A percentile compares a stretch with the other conserved stretches of the same genome.
Evolutionary conservation across 2,329 filamentous ascomycete species (phyloP).

Genomic region (Septoria linicola): DNA sequence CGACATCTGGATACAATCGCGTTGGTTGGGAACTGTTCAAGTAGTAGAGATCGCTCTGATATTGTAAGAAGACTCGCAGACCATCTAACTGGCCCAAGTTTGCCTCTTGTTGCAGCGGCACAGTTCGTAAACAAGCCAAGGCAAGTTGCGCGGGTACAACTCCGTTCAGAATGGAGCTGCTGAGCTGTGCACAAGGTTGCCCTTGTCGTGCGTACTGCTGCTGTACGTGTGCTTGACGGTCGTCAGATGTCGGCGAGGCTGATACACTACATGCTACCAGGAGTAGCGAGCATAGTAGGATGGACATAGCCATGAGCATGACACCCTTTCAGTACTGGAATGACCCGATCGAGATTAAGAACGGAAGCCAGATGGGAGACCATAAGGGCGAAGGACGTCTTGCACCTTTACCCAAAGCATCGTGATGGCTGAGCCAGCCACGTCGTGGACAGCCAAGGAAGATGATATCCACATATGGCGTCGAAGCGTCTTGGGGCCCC

Average conservation of each 20-base stretch:
- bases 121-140: constrained; percentile 7
- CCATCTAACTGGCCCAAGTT: constrained; percentile 10
- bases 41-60: constrained; percentile 43
- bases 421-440: neutral
- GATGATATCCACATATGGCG: constrained; percentile 6
- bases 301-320: too few relatives aligned
- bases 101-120: constrained; percentile 11
- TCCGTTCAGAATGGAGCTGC: neutral
- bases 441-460: constrained; percentile 4
- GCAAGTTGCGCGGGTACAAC: constrained; percentile 3
- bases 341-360: too few relatives aligned
- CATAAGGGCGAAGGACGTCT: neutral
- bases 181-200: constrained; percentile 6
- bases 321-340: too few relatives aligned
- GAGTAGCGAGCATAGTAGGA: too few relatives aligned
- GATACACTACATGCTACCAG: too few relatives aligned
- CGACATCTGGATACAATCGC: constrained; percentile 39
- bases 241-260: too few relatives aligned
- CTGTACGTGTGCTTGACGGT: too few relatives aligned
- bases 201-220: too few relatives aligned
- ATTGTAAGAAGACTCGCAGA: constrained; percentile 30
- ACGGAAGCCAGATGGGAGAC: neutral
- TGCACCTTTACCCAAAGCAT: neutral
- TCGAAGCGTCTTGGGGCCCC: neutral
- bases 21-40: constrained; percentile 41